Evolutionary conservation across 148 eudicot species (phyloP).

Genomic region (Dianthus caryophyllus): DNA sequence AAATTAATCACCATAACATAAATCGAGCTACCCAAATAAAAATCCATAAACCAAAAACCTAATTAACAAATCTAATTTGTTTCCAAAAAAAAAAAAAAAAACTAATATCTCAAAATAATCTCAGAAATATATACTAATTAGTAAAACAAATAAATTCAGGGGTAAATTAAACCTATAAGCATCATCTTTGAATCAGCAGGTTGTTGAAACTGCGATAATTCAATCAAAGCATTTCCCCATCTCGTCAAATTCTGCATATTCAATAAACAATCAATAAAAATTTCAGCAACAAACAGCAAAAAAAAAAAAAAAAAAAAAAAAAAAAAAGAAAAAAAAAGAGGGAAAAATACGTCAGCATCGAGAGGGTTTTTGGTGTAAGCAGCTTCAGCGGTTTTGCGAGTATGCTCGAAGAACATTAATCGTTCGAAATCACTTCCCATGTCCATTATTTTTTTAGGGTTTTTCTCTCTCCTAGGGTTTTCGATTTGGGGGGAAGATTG

Average conservation of each 20-base stretch:
- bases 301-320: background rate
- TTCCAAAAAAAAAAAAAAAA: background rate
- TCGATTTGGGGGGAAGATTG: background rate
- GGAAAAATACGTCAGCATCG: conserved; percentile 54
- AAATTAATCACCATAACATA: background rate
- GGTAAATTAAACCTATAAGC: conserved; percentile 31
- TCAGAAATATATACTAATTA: background rate
- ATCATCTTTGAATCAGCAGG: conserved; percentile 29
- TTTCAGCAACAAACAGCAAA: too few species aligned
- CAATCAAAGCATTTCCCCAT: conserved; percentile 54
- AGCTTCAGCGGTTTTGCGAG: conserved; percentile 65
- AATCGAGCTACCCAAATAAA: conserved; percentile 3
- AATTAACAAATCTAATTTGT: background rate
- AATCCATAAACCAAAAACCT: background rate
- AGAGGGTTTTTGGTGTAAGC: conserved; percentile 53
- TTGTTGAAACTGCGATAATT: conserved; percentile 34
- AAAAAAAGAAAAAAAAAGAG: background rate
- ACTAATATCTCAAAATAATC: background rate
- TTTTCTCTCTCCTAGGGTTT: conserved; percentile 8
- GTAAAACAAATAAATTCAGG: background rate
- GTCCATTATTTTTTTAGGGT: conserved; percentile 34
- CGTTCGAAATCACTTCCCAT: conserved; percentile 64
- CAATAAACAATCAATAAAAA: background rate
- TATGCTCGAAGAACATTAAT: conserved; percentile 65
- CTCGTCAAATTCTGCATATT: conserved; percentile 39